Evolutionary conservation across 768 basidiomycete genomes (phyloP).

Genomic region (Tephrocybe sp.): DNA sequence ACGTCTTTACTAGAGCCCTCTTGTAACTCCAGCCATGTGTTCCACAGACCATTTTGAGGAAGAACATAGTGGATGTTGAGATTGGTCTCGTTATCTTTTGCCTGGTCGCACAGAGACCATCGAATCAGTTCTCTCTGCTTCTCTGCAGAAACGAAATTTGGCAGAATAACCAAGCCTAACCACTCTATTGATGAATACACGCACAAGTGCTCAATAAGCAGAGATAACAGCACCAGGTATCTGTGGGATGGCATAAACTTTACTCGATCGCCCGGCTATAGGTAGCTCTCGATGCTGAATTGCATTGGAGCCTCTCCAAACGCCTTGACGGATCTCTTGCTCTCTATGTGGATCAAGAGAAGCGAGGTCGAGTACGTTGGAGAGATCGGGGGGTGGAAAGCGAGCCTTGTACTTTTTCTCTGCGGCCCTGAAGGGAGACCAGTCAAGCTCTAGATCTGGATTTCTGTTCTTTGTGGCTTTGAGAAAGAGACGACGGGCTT

Average conservation of each 20-base stretch:
- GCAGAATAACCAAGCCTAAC: constrained; percentile 82
- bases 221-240: constrained; percentile 49
- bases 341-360: constrained; percentile 35
- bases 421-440: constrained; percentile 73
- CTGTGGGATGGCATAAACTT: constrained; percentile 46
- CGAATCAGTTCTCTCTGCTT: constrained; percentile 68
- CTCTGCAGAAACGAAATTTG: constrained; percentile 58
- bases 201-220: not conserved
- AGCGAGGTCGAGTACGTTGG: constrained; percentile 65
- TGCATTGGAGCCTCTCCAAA: constrained; percentile 46
- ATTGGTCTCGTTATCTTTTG: constrained; percentile 80
- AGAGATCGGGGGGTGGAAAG: constrained; percentile 76
- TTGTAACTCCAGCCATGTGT: constrained; percentile 40
- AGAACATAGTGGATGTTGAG: constrained; percentile 84
- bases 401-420: constrained; percentile 81
- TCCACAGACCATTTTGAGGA: constrained; percentile 79
- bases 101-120: constrained; percentile 76
- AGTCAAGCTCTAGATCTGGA: constrained; percentile 42
- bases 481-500: constrained; percentile 51
- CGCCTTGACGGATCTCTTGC: constrained; percentile 40
- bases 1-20: constrained; percentile 28
- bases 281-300: constrained; percentile 30
- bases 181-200: constrained; percentile 15
- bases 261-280: constrained; percentile 21
- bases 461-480: constrained; percentile 60